Percentiles rank a stretch among this genome's conserved stretches.
Conservation (phyloP, 257 asterid genomes). For the Dorcoceras hygrometricum region DNA sequence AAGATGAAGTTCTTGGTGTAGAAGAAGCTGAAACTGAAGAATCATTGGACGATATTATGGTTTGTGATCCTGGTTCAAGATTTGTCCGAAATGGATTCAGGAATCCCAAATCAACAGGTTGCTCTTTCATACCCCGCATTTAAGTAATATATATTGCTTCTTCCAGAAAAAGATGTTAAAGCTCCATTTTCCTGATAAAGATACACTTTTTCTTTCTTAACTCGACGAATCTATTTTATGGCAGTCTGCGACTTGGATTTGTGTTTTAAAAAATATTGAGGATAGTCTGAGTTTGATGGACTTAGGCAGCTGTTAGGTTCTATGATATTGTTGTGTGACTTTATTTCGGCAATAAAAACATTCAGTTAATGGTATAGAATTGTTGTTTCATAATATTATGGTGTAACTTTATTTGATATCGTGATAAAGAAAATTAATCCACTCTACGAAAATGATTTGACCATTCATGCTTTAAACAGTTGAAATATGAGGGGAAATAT, state of each 20-base stretch:
- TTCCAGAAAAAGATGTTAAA: not conserved
- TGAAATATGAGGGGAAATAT: not conserved
- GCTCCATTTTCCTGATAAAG: not conserved
- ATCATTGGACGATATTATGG: conserved; percentile 63
- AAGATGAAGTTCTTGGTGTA: conserved; percentile 41
- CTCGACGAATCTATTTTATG: not conserved
- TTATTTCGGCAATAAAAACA: not conserved
- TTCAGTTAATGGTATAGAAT: not conserved
- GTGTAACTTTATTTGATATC: conserved; percentile 6
- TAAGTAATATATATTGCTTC: not conserved
- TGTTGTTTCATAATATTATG: not conserved
- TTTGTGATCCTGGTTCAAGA: conserved; percentile 64
- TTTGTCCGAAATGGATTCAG: conserved; percentile 58
- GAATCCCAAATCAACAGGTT: conserved; percentile 54
- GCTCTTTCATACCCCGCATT: conserved; percentile 13
- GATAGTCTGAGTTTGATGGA: not conserved
- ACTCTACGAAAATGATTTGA: no score
- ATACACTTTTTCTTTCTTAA: not conserved
- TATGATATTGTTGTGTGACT: not conserved
- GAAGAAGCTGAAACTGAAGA: conserved; percentile 56
- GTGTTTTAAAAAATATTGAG: not conserved
- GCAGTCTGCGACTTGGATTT: not conserved
- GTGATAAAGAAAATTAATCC: not conserved
- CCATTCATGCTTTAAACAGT: not conserved
- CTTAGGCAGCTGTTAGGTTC: not conserved